Conservation (phyloP, 139 green algal species). For the Diplosphaera chodatii region DNA sequence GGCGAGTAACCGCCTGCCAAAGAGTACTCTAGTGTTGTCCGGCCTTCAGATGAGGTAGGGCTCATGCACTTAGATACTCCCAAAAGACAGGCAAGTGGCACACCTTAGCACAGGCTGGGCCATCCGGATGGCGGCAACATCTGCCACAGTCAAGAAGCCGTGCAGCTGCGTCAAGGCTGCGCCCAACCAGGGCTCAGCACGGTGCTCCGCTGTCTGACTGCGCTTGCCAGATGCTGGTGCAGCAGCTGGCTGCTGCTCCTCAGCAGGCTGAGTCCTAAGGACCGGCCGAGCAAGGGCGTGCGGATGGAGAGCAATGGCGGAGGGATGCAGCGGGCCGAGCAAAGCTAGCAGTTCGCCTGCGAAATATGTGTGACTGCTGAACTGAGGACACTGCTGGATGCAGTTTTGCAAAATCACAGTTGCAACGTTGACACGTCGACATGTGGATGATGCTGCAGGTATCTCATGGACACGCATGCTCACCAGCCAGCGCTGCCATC, state of each 20-base stretch:
- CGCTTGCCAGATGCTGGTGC: not conserved
- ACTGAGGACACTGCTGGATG: no score
- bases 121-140: slow-evolving; percentile 21
- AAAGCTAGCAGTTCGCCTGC: slow-evolving; percentile 42
- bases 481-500: slow-evolving; percentile 24
- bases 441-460: no score
- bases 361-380: slow-evolving; percentile 17
- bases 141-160: slow-evolving; percentile 34
- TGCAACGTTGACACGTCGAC: no score
- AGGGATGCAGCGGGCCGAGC: slow-evolving; percentile 34
- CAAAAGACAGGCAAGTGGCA: no score
- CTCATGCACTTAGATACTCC: no score
- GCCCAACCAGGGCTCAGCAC: slow-evolving; percentile 7
- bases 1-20: slow-evolving; percentile 13
- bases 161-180: slow-evolving; percentile 26
- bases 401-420: no score
- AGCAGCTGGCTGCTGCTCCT: not conserved
- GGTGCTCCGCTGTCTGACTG: not conserved
- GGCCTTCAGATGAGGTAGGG: no score
- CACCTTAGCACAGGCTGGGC: slow-evolving; percentile 28
- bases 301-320: slow-evolving; percentile 39
- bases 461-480: no score
- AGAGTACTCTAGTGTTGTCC: not conserved
- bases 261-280: not conserved
- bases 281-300: not conserved